Evolutionary conservation across 169 alveolate genomes (phyloP).

Genomic region (Plasmodium reichenowi): DNA sequence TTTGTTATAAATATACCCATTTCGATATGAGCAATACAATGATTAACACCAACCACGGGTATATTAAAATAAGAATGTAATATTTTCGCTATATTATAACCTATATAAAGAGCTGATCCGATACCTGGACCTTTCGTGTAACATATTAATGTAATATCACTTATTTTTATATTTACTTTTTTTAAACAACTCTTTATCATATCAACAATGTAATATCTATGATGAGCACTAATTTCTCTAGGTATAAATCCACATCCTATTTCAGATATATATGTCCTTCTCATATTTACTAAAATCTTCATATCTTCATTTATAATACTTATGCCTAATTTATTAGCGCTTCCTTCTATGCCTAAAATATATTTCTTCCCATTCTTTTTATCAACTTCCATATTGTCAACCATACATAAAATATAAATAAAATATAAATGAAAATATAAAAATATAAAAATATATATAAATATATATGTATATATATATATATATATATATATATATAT

Average conservation of each 20-base stretch:
- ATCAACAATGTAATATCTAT: slow-evolving; percentile 92
- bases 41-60: slow-evolving; percentile 98
- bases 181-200: slow-evolving; percentile 92
- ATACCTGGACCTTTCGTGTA: slow-evolving; percentile 99
- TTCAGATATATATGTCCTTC: slow-evolving; percentile 97
- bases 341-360: slow-evolving; percentile 97
- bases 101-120: slow-evolving; percentile 98
- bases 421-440: too few relatives aligned
- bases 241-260: slow-evolving; percentile 99
- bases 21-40: slow-evolving; percentile 99
- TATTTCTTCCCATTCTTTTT: slow-evolving; percentile 20
- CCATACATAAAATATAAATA: too few relatives aligned
- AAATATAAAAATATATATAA: too few relatives aligned
- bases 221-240: slow-evolving; percentile 97
- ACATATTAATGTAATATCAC: slow-evolving; percentile 91
- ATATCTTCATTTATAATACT: slow-evolving; percentile 96
- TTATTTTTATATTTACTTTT: slow-evolving; percentile 89
- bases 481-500: too few relatives aligned
- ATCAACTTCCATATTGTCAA: too few relatives aligned
- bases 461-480: too few relatives aligned
- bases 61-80: slow-evolving; percentile 92
- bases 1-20: slow-evolving; percentile 98
- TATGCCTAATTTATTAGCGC: slow-evolving; percentile 98
- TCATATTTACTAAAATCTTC: slow-evolving; percentile 95
- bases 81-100: slow-evolving; percentile 96